These are phyloP conservation scores for Teunomyces funiuensis DNA, from an alignment of 805 yeast genomes.

Conservation along the genomic window DNA sequence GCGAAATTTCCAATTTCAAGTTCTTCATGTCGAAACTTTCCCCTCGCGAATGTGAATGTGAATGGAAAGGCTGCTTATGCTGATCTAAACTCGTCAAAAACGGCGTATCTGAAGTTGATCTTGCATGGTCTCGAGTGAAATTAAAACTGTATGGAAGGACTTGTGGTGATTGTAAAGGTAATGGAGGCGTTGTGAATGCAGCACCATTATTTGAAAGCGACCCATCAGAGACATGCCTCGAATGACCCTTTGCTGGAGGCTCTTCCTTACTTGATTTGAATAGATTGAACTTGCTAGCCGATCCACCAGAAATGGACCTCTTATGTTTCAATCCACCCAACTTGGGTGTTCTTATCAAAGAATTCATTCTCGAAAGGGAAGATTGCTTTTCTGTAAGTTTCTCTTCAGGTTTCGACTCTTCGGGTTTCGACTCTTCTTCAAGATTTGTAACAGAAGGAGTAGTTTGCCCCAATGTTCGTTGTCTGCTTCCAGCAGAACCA, in stretches of 20 bases:
- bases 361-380: constrained; percentile 24
- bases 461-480: constrained; percentile 6
- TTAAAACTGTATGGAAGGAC: constrained; percentile 2
- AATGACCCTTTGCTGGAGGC: constrained; percentile 25
- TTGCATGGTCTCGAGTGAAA: constrained; percentile 28
- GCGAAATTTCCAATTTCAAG: constrained; percentile 40
- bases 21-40: constrained; percentile 33
- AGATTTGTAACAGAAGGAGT: constrained; percentile 39
- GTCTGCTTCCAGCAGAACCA: constrained; percentile 3
- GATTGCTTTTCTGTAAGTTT: constrained; percentile 4
- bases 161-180: constrained; percentile 34
- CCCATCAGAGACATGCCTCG: constrained; percentile 42
- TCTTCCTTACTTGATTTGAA: constrained; percentile 29
- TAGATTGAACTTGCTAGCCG: constrained; percentile 30
- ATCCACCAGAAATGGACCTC: constrained; percentile 37
- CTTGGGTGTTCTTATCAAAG: constrained; percentile 32
- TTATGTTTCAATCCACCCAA: constrained; percentile 38
- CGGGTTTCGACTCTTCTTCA: constrained; percentile 14
- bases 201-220: constrained; percentile 28
- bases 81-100: constrained; percentile 21
- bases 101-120: constrained; percentile 47
- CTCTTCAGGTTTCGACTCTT: too few relatives aligned
- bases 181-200: constrained; percentile 46
- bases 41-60: constrained; percentile 17
- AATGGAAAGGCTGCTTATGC: not conserved